Conservation (phyloP, 805 yeast species). For the Wickerhamomyces ciferrii region DNA sequence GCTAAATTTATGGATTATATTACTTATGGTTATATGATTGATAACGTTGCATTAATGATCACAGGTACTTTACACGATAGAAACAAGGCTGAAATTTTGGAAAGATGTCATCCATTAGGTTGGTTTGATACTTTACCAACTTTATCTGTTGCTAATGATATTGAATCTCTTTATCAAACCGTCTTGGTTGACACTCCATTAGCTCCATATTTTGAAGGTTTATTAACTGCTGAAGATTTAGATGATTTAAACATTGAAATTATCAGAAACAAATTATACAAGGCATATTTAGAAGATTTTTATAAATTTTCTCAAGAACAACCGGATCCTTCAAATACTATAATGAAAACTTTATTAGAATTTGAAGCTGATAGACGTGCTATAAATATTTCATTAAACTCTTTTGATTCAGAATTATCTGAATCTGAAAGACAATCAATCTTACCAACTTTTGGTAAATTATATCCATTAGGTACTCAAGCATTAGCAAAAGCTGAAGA, state of each 20-base stretch:
- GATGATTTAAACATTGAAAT: slow-evolving; percentile 96
- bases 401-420: slow-evolving; percentile 78
- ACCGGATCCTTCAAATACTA: slow-evolving; percentile 76
- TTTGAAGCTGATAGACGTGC: slow-evolving; percentile 96
- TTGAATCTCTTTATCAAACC: slow-evolving; percentile 86
- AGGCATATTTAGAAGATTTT: slow-evolving; percentile 90
- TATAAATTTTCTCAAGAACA: slow-evolving; percentile 53
- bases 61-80: slow-evolving; percentile 96
- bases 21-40: slow-evolving; percentile 97
- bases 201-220: slow-evolving; percentile 92
- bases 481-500: slow-evolving; percentile 77
- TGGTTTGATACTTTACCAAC: slow-evolving; percentile 99
- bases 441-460: slow-evolving; percentile 78
- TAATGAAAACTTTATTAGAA: slow-evolving; percentile 70
- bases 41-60: slow-evolving; percentile 91
- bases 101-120: slow-evolving; percentile 94
- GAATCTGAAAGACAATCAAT: slow-evolving; percentile 63
- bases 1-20: slow-evolving; percentile 85
- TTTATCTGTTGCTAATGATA: slow-evolving; percentile 88
- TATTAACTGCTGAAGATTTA: slow-evolving; percentile 79
- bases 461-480: slow-evolving; percentile 63
- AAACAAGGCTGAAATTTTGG: slow-evolving; percentile 81
- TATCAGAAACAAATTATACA: slow-evolving; percentile 84
- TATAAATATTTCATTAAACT: slow-evolving; percentile 86
- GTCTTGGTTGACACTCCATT: slow-evolving; percentile 95